Evolutionary conservation across 345 rosid genomes (phyloP), one percentile per base, ranked within the genome.

Genomic region (Citrus medica): DNA sequence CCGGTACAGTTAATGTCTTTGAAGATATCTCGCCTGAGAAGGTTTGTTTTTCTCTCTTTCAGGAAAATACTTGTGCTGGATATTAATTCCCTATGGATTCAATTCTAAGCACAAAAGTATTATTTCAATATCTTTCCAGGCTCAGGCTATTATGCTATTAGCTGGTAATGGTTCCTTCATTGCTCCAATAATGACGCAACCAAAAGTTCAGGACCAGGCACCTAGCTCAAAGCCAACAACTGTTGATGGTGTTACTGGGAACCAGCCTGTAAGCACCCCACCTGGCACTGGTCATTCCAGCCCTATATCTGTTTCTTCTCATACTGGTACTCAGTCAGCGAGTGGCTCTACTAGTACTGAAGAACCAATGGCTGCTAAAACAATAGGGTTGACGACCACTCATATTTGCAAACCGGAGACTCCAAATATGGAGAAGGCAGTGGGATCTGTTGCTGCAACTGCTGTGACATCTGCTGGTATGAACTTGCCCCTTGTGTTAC

Each of bases 111-210:
- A 77, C 63, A 67, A 53, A 69, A 27, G 25, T 69, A 51, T 5
- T 2, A 25, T 67, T 64, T 76, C 17, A 37, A 25, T 37, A 62
- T 83, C 79, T 74, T 67, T 80, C 3, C 88, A 96, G 99, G 99
- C 97, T 71, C 95, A 86, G 79, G 92, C 98, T 74, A 92, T 96
- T 82, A 92, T 97, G 98, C 79, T 82, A 65, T 84, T 89, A 86
- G 99, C 98, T 9, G 89, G 90, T 27, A 92, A 84, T 63, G 88
- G 92, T 12, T 71, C 87, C 72, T 62, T 87, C 40, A 60, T 78
- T 17, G 35, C 85, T 58, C 74, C 85, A 37, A 81, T 73, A 46
- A 51, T 51, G 28, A 63, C 80, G 55, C 87, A 80, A 62, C 86
- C 89, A 32, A 71, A 78, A 56, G 42, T 76, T 71, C 89, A 83